phyloP scores from a whole-genome alignment of 108 stramenopile genomes.

The Cylindrotheca fusiformis region DNA sequence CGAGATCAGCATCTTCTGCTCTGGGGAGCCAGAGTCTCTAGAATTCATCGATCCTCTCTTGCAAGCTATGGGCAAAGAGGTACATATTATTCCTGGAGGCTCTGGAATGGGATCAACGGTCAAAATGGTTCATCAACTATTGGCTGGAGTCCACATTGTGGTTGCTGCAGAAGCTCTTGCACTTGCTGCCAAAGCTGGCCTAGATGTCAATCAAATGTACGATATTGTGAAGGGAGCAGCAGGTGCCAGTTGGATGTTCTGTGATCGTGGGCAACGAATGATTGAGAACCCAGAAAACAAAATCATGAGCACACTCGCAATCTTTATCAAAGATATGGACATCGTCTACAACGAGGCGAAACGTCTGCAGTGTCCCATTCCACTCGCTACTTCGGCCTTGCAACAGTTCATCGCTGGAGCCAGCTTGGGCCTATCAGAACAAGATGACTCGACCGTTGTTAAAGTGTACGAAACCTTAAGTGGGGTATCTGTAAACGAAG shows the following conservation, averaged over 20 bases:
- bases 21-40: slow-evolving; percentile 34
- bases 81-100: slow-evolving; percentile 65
- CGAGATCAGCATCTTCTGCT: slow-evolving; percentile 67
- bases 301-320: slow-evolving; percentile 58
- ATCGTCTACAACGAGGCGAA: slow-evolving; percentile 73
- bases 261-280: slow-evolving; percentile 70
- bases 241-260: slow-evolving; percentile 77
- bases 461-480: slow-evolving; percentile 68
- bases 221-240: slow-evolving; percentile 75
- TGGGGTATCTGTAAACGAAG: slow-evolving; percentile 41
- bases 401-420: slow-evolving; percentile 68
- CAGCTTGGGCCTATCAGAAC: slow-evolving; percentile 48
- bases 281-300: slow-evolving; percentile 33
- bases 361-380: slow-evolving; percentile 47
- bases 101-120: slow-evolving; percentile 68
- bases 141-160: slow-evolving; percentile 75
- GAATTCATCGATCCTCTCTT: slow-evolving; percentile 35
- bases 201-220: slow-evolving; percentile 69
- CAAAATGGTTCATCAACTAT: slow-evolving; percentile 77
- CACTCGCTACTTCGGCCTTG: slow-evolving; percentile 60
- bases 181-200: slow-evolving; percentile 69
- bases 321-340: slow-evolving; percentile 81
- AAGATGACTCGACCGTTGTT: slow-evolving; percentile 76
- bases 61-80: slow-evolving; percentile 50
- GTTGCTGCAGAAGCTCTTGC: slow-evolving; percentile 72